Conservation (phyloP, 208 protist species). For the Wallacemonas rigidus region DNA sequence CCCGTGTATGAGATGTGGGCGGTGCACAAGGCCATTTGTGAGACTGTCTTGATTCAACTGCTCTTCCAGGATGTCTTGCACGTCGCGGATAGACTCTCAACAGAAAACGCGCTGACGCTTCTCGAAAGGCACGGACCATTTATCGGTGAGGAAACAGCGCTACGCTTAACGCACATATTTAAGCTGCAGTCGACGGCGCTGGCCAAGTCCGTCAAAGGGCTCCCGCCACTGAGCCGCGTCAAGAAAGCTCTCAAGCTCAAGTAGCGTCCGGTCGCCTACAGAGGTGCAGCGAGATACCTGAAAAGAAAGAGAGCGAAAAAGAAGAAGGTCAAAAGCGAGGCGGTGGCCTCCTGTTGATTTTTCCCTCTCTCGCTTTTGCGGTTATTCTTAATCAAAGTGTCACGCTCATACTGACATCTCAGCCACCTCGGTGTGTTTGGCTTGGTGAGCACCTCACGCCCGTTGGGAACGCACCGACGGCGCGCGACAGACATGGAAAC, state of each 20-base stretch:
- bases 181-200: constrained; percentile 42
- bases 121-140: constrained; percentile 66
- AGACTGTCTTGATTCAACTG: constrained; percentile 56
- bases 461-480: too few species aligned
- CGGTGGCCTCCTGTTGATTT: too few species aligned
- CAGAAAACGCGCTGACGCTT: constrained; percentile 40
- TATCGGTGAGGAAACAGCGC: constrained; percentile 37
- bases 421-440: too few species aligned
- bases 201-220: constrained; percentile 29
- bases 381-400: too few species aligned
- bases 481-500: too few species aligned
- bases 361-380: too few species aligned
- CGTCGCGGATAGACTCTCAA: constrained; percentile 20
- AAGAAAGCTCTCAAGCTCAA: constrained; percentile 51
- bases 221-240: constrained; percentile 47
- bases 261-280: background rate
- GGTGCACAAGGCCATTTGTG: constrained; percentile 67
- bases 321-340: too few species aligned
- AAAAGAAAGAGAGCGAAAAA: too few species aligned
- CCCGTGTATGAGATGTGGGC: constrained; percentile 81
- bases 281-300: too few species aligned
- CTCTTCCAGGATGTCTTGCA: constrained; percentile 25
- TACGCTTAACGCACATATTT: constrained; percentile 54
- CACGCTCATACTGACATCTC: too few species aligned
- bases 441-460: too few species aligned